Conservation (phyloP, 441 rosid species). For the Pelargonium fulgidum region DNA sequence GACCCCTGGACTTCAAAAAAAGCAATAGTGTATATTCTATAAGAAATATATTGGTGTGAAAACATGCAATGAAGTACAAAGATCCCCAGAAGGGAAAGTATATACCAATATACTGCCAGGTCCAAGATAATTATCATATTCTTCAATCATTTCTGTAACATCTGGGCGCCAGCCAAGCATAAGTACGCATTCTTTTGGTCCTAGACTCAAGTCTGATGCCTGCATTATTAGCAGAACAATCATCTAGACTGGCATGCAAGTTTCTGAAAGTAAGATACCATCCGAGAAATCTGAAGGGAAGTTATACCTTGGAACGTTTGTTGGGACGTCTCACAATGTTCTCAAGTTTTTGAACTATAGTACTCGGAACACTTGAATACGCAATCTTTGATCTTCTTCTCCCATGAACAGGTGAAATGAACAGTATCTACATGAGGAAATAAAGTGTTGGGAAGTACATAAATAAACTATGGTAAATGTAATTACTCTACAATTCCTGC, state of each 20-base stretch:
- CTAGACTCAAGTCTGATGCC: conserved; percentile 61
- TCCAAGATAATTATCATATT: conserved; percentile 93
- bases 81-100: conserved; percentile 11
- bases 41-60: background rate
- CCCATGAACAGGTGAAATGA: conserved; percentile 69
- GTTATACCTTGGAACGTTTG: conserved; percentile 64
- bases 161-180: conserved; percentile 94
- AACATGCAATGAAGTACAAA: background rate
- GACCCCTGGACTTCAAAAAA: background rate
- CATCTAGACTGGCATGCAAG: conserved; percentile 11
- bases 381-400: conserved; percentile 39
- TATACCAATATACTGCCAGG: conserved; percentile 88
- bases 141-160: conserved; percentile 76
- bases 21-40: background rate
- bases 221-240: conserved; percentile 26
- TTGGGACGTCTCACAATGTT: conserved; percentile 50
- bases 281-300: conserved; percentile 1
- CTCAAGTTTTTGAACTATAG: conserved; percentile 25
- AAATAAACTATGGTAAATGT: conserved; percentile 7
- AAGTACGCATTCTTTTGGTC: conserved; percentile 40
- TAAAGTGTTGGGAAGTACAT: conserved; percentile 10
- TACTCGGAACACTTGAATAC: conserved; percentile 30
- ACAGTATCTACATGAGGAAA: conserved; percentile 43
- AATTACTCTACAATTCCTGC: conserved; percentile 13
- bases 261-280: background rate